Evolutionary conservation across 441 rosid genomes (phyloP), one percentile per base, ranked within the genome.

Genomic region (Populus tomentosa): DNA sequence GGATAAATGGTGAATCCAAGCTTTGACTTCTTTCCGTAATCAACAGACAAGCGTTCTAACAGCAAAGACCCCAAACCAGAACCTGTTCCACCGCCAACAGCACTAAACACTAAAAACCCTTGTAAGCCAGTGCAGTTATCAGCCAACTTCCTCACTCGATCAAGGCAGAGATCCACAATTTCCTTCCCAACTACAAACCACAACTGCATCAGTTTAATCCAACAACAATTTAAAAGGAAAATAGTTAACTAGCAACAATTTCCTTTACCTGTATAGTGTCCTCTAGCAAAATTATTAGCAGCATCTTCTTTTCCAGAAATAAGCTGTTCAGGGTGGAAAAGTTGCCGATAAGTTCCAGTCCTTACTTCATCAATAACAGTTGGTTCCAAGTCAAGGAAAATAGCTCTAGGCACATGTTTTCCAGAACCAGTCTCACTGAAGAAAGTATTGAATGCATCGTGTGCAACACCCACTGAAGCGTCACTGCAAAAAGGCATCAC

Each of bases 291-390:
- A 79, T 92, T 94, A 78, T 94, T 94, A 2, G 98, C 98, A 46
- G 98, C 98, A 61, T 94, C 98, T 82, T 94, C 98, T 89, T 94
- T 94, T 7, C 98, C 98, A 67, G 98, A 94, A 74, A 94, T 94
- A 77, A 94, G 93, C 83, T 94, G 98, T 30, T 30, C 32, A 3
- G 32, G 32, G 32, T 30, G 32, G 32, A 30, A 30, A 30, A 30
- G 32, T 30, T 30, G 32, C 32, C 32, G 32, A 30, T 30, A 30
- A 30, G 32, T 30, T 30, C 32, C 32, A 30, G 32, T 90, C 74
- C 97, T 86, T 11, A 94, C 95, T 74, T 94, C 98, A 61, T 94
- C 98, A 2, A 94, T 94, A 68, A 94, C 98, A 5, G 98, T 92
- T 2, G 98, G 98, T 74, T 92, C 98, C 20, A 94, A 89, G 88